phyloP scores from a whole-genome alignment of 805 yeast genomes.

The Candida ulmi region DNA sequence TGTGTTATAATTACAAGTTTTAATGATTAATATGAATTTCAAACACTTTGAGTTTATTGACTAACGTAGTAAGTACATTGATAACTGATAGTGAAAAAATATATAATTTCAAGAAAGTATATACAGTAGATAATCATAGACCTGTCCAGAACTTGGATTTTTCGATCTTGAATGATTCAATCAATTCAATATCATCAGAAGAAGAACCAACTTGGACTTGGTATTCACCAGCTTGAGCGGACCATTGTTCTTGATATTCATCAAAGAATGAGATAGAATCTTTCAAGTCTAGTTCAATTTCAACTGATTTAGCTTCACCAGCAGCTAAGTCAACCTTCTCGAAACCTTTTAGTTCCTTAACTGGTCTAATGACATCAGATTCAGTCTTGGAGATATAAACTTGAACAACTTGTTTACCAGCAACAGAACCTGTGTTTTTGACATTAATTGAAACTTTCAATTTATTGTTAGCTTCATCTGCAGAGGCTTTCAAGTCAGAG shows the following conservation, averaged over 20 bases:
- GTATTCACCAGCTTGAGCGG: constrained; percentile 44
- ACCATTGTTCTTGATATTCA: constrained; percentile 43
- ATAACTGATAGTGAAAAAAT: too few species aligned
- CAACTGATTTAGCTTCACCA: constrained; percentile 34
- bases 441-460: constrained; percentile 32
- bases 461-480: constrained; percentile 21
- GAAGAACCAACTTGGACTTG: constrained; percentile 40
- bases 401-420: constrained; percentile 53
- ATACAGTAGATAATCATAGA: constrained; percentile 5
- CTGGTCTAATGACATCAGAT: constrained; percentile 39
- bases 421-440: constrained; percentile 38
- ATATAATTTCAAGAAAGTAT: too few species aligned
- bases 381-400: constrained; percentile 37
- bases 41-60: too few species aligned
- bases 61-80: too few species aligned
- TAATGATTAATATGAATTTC: not conserved
- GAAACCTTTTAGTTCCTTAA: constrained; percentile 56
- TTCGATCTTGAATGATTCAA: constrained; percentile 18
- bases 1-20: too few species aligned
- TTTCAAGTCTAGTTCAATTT: constrained; percentile 32
- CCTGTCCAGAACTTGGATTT: constrained; percentile 22
- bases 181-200: constrained; percentile 23
- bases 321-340: constrained; percentile 40
- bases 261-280: constrained; percentile 51
- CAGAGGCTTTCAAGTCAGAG: constrained; percentile 28